Conservation (phyloP, 1,284 basidiomycete genomes). For the Austroboletus niveus region DNA sequence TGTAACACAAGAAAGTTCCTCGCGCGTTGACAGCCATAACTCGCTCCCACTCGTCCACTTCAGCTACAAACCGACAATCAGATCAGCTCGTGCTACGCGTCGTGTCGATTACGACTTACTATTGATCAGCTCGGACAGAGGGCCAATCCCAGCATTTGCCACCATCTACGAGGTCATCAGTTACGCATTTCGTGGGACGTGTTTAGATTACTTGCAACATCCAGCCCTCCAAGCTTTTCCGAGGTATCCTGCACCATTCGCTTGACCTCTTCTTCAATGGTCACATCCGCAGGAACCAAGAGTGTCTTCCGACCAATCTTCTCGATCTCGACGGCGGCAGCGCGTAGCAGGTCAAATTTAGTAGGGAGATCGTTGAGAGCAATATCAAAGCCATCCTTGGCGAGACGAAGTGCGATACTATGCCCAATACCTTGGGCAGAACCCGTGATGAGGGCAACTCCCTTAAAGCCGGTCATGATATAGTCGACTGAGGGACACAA, state of each 20-base stretch:
- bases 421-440: slow-evolving; percentile 17
- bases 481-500: no score
- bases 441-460: slow-evolving; percentile 18
- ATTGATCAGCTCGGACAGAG: neutral
- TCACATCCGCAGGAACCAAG: slow-evolving; percentile 16
- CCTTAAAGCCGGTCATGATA: slow-evolving; percentile 8
- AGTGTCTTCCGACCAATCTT: slow-evolving; percentile 13
- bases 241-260: slow-evolving; percentile 1
- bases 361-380: slow-evolving; percentile 16
- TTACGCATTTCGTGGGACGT: no score
- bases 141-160: slow-evolving; percentile 9
- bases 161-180: slow-evolving; percentile 11
- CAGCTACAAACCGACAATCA: slow-evolving; percentile 9
- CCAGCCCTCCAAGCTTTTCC: slow-evolving; percentile 13
- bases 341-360: slow-evolving; percentile 8
- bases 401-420: slow-evolving; percentile 18
- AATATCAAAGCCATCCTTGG: slow-evolving; percentile 17
- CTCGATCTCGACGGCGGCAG: slow-evolving; percentile 9
- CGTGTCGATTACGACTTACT: no score
- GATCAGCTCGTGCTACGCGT: no score
- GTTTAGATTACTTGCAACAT: slow-evolving; percentile 9
- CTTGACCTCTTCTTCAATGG: slow-evolving; percentile 11
- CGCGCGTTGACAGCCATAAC: slow-evolving; percentile 29
- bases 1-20: slow-evolving; percentile 34
- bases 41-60: slow-evolving; percentile 24